Base-by-base conservation (phyloP, 768 basidiomycete genomes). In the Tylopilus balloui region DNA sequence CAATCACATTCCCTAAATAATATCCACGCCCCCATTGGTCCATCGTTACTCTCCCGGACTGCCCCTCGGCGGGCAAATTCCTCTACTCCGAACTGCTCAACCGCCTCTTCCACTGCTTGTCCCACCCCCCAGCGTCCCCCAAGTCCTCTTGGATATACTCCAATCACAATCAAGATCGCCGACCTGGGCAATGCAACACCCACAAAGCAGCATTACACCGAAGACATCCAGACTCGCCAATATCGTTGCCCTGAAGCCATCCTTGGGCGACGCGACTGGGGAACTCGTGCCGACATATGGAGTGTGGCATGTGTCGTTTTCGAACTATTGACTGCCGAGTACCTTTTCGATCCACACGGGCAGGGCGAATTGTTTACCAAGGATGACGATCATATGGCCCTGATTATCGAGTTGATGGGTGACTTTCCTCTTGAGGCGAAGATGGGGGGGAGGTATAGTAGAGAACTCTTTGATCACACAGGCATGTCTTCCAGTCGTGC, bases 161-260 rank as follows among this genome's bases (percentile, higher is more conserved):
- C 79, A 3, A 83, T 96, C 56, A 83, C 79, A 17, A 79, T 96
- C 63, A 95, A 96, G 76, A 93, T 96, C 53, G 92, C 92, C 25
- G 92, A 96, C 71, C 72, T 96, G 37, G 92, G 92, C 21, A 96
- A 96, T 64, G 93, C 92, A 21, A 93, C 92, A 29, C 92, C 91
- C 14, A 84, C 88, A n/a, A 84, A 73, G 56, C 83, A 84, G 59
- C 92, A 95, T 65, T 96, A 81, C 65, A 95, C 92, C 9, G 92
- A 94, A 61, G 92, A 93, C 63, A 95, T 94, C 56, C 93, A 95
- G 71, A 96, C 92, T n/a, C 80, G 92, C 36, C 92, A 95, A 64
- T 96, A 96, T 66, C 86, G 92, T 53, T 80, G 88, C 23, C 92
- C 92, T n/a, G 92, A 96, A 67, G 92, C 91, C 46, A 92, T 96